Evolutionary conservation across 768 basidiomycete species (phyloP), one percentile per base, ranked within the genome.

Genomic region (Auriscalpium microsporum): DNA sequence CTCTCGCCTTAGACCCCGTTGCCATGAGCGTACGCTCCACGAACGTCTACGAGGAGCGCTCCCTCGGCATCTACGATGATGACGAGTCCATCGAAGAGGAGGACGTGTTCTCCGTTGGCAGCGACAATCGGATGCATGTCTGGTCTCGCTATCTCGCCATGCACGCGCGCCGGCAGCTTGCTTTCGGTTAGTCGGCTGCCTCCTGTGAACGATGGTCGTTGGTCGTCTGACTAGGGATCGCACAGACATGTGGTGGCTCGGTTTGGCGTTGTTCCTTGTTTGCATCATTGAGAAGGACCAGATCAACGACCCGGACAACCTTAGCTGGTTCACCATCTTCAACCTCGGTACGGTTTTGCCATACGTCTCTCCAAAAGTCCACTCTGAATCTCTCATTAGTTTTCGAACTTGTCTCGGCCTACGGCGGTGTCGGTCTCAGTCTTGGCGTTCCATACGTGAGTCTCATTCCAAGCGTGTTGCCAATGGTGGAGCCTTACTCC

Each of bases 191-290:
- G 78, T 64, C 9, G 10, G 3, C 21, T 3, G 38, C 42, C 37
- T 17, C 1, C 11, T 28, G 36, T 38, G 23, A 14, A 21, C 21
- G 6, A 37, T 40, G 6, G 19, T 36, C 13, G 3, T 16, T 40
- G 6, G 19, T 36, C 13, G 3, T 16, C 2, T 53, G 40, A 53
- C 56, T 56, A 44, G 55, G 8, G 35, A 11, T 4, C 45, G 48
- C n/a, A 13, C 59, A 93, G 94, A 96, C 69, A 92, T 97, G 81
- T 96, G 94, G 95, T 96, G 93, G 93, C 69, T 98, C 19, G 87
- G 75, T 0, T 68, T 91, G 11, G 92, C 90, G 0, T 69, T 97
- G 11, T 93, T 94, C 71, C 69, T 96, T 2, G 75, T 97, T 42
- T 97, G 94, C 67, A 95, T 97, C 60, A 84, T 96, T 58, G 96